Conservation (phyloP, 345 rosid genomes). For the Anastatica hierochuntica region DNA sequence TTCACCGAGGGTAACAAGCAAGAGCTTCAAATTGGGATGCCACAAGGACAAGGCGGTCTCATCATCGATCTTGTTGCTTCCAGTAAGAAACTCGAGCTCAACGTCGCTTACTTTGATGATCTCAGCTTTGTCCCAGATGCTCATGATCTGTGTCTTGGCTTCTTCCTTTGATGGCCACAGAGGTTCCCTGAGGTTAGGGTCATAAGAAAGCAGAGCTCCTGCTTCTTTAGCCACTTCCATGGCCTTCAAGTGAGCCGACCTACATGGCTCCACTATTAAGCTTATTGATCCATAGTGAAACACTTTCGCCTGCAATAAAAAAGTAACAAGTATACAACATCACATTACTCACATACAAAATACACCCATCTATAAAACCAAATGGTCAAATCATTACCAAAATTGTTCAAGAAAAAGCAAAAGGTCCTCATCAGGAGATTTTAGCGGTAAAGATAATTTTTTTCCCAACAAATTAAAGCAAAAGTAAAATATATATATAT, state of each 20-base stretch:
- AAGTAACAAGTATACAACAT: background rate
- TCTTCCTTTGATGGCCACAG: slow-evolving; percentile 58
- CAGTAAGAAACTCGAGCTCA: slow-evolving; percentile 41
- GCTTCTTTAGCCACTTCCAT: slow-evolving; percentile 21
- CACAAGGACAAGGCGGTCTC: slow-evolving; percentile 29
- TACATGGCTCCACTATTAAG: slow-evolving; percentile 62
- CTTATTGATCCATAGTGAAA: slow-evolving; percentile 51
- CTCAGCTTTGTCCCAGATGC: slow-evolving; percentile 64
- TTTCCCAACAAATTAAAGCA: background rate
- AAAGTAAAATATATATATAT: too few species aligned
- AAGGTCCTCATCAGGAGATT: slow-evolving; percentile 2
- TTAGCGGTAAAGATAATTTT: slow-evolving; percentile 15
- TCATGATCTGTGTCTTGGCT: slow-evolving; percentile 49
- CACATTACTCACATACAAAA: background rate
- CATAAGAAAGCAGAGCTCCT: slow-evolving; percentile 59
- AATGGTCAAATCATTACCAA: slow-evolving; percentile 19
- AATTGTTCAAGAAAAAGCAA: slow-evolving; percentile 5
- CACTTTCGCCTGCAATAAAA: slow-evolving; percentile 45
- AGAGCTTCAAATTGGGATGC: slow-evolving; percentile 45
- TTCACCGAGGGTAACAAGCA: slow-evolving; percentile 51
- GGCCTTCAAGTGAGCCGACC: slow-evolving; percentile 52
- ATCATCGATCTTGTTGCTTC: slow-evolving; percentile 33
- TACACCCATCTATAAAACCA: background rate
- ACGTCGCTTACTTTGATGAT: slow-evolving; percentile 48
- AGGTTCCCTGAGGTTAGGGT: slow-evolving; percentile 55